Base-by-base conservation (phyloP, 495 filamentous ascomycete species). In the Xylaria cubensis region DNA sequence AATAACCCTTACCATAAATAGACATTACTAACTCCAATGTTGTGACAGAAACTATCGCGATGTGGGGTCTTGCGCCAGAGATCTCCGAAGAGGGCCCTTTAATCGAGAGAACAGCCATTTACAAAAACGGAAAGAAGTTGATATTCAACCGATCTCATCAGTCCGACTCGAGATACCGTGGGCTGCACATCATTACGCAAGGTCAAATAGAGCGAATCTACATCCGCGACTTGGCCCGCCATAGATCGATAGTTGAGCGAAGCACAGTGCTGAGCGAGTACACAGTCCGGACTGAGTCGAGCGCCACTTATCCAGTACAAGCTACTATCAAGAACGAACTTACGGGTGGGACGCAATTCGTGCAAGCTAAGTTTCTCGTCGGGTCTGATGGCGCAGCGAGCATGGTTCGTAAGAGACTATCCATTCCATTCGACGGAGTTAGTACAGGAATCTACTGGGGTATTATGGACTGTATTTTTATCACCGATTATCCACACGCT, bases 401-500 rank as follows among this genome's bases (percentile, higher is more conserved):
- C 73, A 58, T 24, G 8, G 77, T 82, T 41, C 71, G 82, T 19
- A 74, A 80, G 66, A 32, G 70, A 46, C 48, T 83, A n/a, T 62
- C 36, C 9, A 80, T 83, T 24, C 74, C 76, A 1, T 83, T 83
- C 44, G 80, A 83, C 64, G 82, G 82, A 7, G 71, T 80, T 4
- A 81, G 74, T 41, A 83, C 81, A 8, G 80, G 82, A 61, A 77
- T 82, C 44, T 81, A 83, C 59, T 83, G 82, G 82, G 82, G 76
- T 3, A 83, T 83, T 42, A 81, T 81, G 79, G 82, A 83, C 69
- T 81, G 81, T 66, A 66, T 68, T 10, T 83, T 76, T 70, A 73
- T 82, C 64, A 78, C 71, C 29, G 81, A 84, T 51, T 83, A 80
- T 61, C 82, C 82, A 1, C 75, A 84, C 75, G 75, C 74, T 19